These are phyloP conservation scores for Haberlea rhodopensis DNA, from an alignment of 257 asterid species.

Conservation along the genomic window DNA sequence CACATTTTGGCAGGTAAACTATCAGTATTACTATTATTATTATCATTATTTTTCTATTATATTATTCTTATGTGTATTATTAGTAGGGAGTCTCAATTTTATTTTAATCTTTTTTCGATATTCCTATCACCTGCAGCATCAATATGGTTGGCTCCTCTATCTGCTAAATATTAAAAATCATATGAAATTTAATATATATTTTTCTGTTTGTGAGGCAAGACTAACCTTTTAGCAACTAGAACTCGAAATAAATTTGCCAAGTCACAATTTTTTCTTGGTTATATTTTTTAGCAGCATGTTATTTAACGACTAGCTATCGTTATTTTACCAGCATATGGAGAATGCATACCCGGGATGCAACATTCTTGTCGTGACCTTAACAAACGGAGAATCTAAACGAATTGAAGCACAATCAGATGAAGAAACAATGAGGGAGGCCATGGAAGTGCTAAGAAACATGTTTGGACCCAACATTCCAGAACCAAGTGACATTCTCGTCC, in stretches of 20 bases:
- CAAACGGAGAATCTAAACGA: slow-evolving; percentile 87
- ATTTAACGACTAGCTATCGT: neutral
- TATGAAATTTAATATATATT: neutral
- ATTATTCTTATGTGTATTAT: too few species aligned
- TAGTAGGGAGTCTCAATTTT: too few species aligned
- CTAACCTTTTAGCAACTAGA: neutral
- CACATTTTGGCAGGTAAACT: slow-evolving; percentile 92
- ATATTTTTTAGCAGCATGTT: neutral
- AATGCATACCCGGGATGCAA: slow-evolving; percentile 90
- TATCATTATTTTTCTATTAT: neutral
- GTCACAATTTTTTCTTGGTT: too few species aligned
- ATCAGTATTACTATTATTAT: neutral
- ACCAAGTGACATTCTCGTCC: slow-evolving; percentile 74
- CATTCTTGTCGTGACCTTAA: slow-evolving; percentile 80
- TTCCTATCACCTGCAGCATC: too few species aligned
- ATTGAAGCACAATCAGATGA: slow-evolving; percentile 78
- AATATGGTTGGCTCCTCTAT: neutral
- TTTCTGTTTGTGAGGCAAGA: neutral
- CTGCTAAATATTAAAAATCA: neutral
- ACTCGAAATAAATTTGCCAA: too few species aligned
- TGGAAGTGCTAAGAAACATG: slow-evolving; percentile 85
- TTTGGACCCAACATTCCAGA: slow-evolving; percentile 73
- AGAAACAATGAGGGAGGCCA: slow-evolving; percentile 78
- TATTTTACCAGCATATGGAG: slow-evolving; percentile 80
- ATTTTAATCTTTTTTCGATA: too few species aligned